Evolutionary conservation across 768 basidiomycete species (phyloP).

Genomic region (Trametes maxima): DNA sequence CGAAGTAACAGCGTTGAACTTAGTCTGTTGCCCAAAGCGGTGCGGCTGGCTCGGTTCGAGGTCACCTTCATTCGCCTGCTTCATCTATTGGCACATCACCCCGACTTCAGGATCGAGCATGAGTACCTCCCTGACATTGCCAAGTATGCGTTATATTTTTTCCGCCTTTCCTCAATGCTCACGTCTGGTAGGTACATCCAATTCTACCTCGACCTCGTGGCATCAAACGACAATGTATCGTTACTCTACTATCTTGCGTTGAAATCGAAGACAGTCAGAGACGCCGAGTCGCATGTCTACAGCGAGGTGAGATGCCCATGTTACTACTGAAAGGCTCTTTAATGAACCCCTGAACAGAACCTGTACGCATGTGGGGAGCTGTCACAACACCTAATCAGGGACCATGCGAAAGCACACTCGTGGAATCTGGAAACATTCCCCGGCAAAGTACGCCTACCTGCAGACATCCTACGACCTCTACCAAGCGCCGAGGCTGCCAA

Average conservation of each 20-base stretch:
- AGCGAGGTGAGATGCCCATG: slow-evolving; percentile 58
- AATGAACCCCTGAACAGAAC: slow-evolving; percentile 51
- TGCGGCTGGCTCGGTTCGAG: slow-evolving; percentile 72
- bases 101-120: slow-evolving; percentile 74
- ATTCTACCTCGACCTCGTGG: slow-evolving; percentile 81
- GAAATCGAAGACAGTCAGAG: slow-evolving; percentile 86
- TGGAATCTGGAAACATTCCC: slow-evolving; percentile 85
- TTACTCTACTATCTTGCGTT: slow-evolving; percentile 81
- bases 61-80: slow-evolving; percentile 83
- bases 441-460: slow-evolving; percentile 75
- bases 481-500: slow-evolving; percentile 66
- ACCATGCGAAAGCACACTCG: slow-evolving; percentile 57
- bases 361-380: slow-evolving; percentile 88
- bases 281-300: slow-evolving; percentile 64
- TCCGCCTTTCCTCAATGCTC: not conserved
- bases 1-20: not conserved
- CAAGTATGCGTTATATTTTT: slow-evolving; percentile 53
- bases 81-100: slow-evolving; percentile 90
- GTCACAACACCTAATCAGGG: slow-evolving; percentile 83
- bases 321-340: not conserved
- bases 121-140: slow-evolving; percentile 78
- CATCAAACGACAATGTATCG: slow-evolving; percentile 78
- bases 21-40: slow-evolving; percentile 36
- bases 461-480: slow-evolving; percentile 78
- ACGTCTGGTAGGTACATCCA: slow-evolving; percentile 72